Evolutionary conservation across 306 rosid genomes (phyloP), one percentile per base, ranked within the genome.

Genomic region (Cicer yamashitae): DNA sequence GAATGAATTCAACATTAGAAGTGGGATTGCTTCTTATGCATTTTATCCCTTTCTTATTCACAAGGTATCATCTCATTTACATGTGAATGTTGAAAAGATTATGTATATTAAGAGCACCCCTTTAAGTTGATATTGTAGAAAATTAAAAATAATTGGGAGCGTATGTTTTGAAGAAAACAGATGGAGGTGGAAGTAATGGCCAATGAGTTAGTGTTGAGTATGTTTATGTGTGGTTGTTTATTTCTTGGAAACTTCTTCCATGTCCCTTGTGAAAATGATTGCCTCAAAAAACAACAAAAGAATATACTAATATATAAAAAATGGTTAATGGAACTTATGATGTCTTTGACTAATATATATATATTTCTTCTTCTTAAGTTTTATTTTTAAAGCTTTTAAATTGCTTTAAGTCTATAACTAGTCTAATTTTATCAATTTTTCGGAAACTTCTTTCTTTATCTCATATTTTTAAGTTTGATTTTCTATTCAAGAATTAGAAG

Each of bases 171-270:
- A 22, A 61, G 18, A 34, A 6, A 8, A 62, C 37, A 13, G 0
- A 43, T 54, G 34, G 66, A 40, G 30, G 45, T 39, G 25, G 45
- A 65, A 77, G 11, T 30, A 54, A 71, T 53, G 46, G 25, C 10
- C 37, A 72, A 51, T 65, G 40, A 17, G 62, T 15, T 51, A 53
- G 73, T 61, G 48, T 70, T 69, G 3, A 14, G 18, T 17, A 17
- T 17, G 13, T 38, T 74, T 74, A 67, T n/a, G 25, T 38, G 59
- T 74, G 70, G 5, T 74, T 41, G 80, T 1, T 8, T 48, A 12
- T 34, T 81, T 81, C 77, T 66, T 70, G 61, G 81, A 81, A 81
- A 69, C 68, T 81, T 81, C 84, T 81, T 7, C 60, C 1, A 34
- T 34, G 67, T 7, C 20, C 44, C 8, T 15, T 60, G 45, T 34